Conservation (phyloP, 495 filamentous ascomycete genomes). For the Melanomma pulvis-pyrius region DNA sequence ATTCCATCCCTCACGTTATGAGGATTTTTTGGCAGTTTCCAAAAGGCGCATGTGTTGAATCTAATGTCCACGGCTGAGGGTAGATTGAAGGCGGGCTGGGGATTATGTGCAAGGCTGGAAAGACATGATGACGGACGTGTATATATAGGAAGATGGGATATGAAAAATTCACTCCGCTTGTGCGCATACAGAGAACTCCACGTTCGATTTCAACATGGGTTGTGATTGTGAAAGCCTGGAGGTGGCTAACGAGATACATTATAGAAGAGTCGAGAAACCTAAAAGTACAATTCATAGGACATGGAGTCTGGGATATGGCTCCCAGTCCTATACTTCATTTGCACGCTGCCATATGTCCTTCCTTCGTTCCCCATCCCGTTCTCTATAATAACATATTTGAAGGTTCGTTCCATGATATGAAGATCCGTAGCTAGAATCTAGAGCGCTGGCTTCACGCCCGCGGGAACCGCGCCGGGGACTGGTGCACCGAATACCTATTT, state of each 20-base stretch:
- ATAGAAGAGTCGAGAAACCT: constrained; percentile 29
- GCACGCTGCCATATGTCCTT: background rate
- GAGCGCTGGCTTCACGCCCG: constrained; percentile 24
- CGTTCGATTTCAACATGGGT: background rate
- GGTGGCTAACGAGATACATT: constrained; percentile 11
- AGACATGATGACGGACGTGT: constrained; percentile 21
- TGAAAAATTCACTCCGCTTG: constrained; percentile 31
- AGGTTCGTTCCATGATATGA: constrained; percentile 5
- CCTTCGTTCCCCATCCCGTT: background rate
- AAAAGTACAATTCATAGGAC: constrained; percentile 24
- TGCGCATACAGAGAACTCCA: background rate
- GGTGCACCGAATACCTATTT: background rate
- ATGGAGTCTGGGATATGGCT: too few relatives aligned
- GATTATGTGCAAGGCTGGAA: constrained; percentile 1
- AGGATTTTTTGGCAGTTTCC: constrained; percentile 4
- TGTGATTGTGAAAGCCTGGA: background rate
- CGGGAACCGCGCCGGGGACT: background rate
- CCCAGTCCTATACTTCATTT: constrained; percentile 3
- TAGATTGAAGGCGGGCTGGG: background rate
- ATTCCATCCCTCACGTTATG: background rate
- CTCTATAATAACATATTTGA: constrained; percentile 18
- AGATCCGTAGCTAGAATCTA: background rate
- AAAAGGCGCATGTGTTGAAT: constrained; percentile 27
- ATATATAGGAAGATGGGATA: constrained; percentile 32
- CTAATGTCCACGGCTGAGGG: constrained; percentile 27